Percentiles rank a stretch among this genome's conserved stretches.
phyloP scores from a whole-genome alignment of 2,329 filamentous ascomycete species.

The Nemania sp. region DNA sequence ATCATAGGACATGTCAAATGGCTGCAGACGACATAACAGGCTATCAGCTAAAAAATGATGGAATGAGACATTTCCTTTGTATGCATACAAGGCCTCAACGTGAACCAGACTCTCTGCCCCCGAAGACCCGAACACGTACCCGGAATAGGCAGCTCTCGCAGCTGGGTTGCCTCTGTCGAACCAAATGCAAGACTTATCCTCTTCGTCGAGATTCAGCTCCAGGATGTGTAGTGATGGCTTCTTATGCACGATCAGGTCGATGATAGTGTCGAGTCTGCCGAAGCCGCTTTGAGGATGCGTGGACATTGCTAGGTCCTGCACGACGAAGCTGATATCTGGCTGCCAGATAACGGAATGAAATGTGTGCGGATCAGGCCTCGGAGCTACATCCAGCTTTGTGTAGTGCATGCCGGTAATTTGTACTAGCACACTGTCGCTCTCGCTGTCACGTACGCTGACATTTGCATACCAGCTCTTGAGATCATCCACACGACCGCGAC shows the following conservation, averaged over 20 bases:
- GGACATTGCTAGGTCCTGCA: background rate
- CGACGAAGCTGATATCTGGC: constrained; percentile 27
- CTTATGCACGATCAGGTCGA: constrained; percentile 45
- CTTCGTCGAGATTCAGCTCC: constrained; percentile 38
- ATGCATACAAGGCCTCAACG: background rate
- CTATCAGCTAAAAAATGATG: background rate
- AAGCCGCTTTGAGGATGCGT: constrained; percentile 11
- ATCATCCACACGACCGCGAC: constrained; percentile 23
- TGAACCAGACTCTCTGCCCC: constrained; percentile 13
- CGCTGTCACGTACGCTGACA: constrained; percentile 22
- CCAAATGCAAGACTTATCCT: constrained; percentile 37
- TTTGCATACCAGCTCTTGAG: constrained; percentile 22
- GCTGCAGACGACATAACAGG: background rate
- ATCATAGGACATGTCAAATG: background rate
- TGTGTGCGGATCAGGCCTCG: constrained; percentile 31
- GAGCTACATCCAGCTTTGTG: constrained; percentile 28
- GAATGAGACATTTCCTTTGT: constrained; percentile 4
- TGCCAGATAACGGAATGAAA: constrained; percentile 32
- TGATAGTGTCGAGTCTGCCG: constrained; percentile 20
- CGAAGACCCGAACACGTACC: constrained; percentile 13
- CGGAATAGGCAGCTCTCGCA: constrained; percentile 11
- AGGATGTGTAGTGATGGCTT: constrained; percentile 31
- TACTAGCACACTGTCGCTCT: constrained; percentile 29
- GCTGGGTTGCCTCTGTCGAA: constrained; percentile 17
- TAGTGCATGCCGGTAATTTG: constrained; percentile 31